Conservation (phyloP, 2,329 filamentous ascomycete genomes). For the Pyrenophora teres region DNA sequence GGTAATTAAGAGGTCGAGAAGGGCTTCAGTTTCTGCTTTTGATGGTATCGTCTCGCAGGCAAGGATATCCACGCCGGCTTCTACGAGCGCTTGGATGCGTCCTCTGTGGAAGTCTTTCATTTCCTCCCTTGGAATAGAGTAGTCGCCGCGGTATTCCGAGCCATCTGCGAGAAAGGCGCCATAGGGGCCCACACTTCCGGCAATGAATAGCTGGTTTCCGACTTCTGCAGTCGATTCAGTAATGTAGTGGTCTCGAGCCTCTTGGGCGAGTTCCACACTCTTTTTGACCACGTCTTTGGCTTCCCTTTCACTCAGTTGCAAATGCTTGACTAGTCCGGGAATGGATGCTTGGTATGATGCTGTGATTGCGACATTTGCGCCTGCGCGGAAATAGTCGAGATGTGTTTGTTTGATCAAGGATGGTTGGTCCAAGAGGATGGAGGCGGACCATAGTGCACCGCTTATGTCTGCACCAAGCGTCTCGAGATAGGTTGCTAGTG, state of each 20-base stretch:
- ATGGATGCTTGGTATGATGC: slow-evolving; percentile 55
- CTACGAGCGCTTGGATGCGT: slow-evolving; percentile 49
- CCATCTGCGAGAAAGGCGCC: slow-evolving; percentile 55
- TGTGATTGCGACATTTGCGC: slow-evolving; percentile 55
- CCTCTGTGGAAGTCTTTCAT: slow-evolving; percentile 52
- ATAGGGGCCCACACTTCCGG: slow-evolving; percentile 55
- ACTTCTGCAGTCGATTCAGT: slow-evolving; percentile 3
- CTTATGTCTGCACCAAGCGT: slow-evolving; percentile 51
- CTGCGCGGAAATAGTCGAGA: slow-evolving; percentile 51
- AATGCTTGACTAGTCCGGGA: slow-evolving; percentile 48
- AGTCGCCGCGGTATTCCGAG: slow-evolving; percentile 54
- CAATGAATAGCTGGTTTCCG: slow-evolving; percentile 41
- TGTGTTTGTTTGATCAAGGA: slow-evolving; percentile 51
- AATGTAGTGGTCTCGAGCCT: slow-evolving; percentile 45
- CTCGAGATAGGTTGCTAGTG: slow-evolving; percentile 55
- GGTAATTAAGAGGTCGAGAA: slow-evolving; percentile 45
- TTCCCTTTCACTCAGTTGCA: slow-evolving; percentile 38
- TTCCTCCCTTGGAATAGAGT: slow-evolving; percentile 35
- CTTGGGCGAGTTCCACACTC: slow-evolving; percentile 50
- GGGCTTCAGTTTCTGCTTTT: slow-evolving; percentile 45
- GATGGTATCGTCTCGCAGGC: slow-evolving; percentile 55
- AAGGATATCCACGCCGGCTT: slow-evolving; percentile 51
- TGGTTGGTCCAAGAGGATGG: slow-evolving; percentile 48
- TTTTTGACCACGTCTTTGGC: slow-evolving; percentile 46
- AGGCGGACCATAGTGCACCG: slow-evolving; percentile 53